These are phyloP conservation scores for Paraphoma sp. DNA, from an alignment of 2,329 filamentous ascomycete genomes.

Conservation along the genomic window DNA sequence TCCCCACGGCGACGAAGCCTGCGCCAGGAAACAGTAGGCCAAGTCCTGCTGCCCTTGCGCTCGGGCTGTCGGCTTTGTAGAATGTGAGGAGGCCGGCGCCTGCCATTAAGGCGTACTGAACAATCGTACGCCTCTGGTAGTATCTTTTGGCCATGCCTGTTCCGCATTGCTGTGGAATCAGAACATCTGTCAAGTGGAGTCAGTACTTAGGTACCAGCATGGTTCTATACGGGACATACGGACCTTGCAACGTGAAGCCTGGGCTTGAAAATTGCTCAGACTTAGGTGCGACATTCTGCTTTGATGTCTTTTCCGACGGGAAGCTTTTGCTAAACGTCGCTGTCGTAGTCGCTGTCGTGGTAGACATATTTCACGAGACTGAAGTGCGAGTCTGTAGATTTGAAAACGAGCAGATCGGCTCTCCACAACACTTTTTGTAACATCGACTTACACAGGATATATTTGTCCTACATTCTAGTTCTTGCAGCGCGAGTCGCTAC, in stretches of 20 bases:
- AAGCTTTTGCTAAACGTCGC: no score
- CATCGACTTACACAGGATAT: neutral
- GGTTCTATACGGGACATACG: neutral
- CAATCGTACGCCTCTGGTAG: constrained; percentile 15
- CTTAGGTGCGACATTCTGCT: no score
- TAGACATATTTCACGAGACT: no score
- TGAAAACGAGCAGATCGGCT: no score
- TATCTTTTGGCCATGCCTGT: constrained; percentile 7
- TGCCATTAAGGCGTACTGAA: constrained; percentile 15
- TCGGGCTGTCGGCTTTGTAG: constrained; percentile 11
- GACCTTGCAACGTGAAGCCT: neutral
- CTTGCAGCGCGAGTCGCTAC: neutral
- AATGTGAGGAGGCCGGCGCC: constrained; percentile 12
- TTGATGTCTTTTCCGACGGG: no score
- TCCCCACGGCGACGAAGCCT: constrained; percentile 17
- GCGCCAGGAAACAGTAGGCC: constrained; percentile 22
- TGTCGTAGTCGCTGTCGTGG: no score
- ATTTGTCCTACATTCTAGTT: neutral
- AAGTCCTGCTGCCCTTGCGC: constrained; percentile 11
- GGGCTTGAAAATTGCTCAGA: neutral
- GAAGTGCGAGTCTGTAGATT: no score
- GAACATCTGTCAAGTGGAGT: constrained; percentile 1
- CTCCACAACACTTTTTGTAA: neutral
- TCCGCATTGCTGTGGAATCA: constrained; percentile 8
- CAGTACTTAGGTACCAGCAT: neutral